phyloP scores from a whole-genome alignment of 2,329 filamentous ascomycete genomes.

The Epichloe uncinata region DNA sequence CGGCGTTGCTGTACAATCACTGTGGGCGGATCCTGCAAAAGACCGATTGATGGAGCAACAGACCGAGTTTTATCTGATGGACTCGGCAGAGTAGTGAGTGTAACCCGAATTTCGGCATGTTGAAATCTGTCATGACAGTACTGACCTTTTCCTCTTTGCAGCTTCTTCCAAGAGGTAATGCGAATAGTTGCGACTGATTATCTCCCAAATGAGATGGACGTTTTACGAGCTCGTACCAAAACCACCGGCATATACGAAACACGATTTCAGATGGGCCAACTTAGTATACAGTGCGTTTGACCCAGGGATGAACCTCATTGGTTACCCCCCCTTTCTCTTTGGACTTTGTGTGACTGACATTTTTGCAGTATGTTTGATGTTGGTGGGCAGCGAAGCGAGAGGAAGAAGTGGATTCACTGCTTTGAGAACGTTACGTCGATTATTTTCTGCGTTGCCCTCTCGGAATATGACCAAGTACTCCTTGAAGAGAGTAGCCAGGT shows the following conservation, averaged over 20 bases:
- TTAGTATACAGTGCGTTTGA: slow-evolving; percentile 84
- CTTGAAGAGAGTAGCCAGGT: slow-evolving; percentile 96
- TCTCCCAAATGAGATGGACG: slow-evolving; percentile 86
- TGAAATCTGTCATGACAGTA: neutral
- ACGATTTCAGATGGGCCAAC: slow-evolving; percentile 92
- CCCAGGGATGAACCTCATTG: neutral
- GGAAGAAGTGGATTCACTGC: slow-evolving; percentile 99
- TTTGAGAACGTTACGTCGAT: slow-evolving; percentile 99
- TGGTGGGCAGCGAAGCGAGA: slow-evolving; percentile 88
- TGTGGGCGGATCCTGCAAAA: slow-evolving; percentile 80
- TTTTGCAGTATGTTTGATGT: slow-evolving; percentile 89
- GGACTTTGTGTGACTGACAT: slow-evolving; percentile 9
- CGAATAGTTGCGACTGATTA: slow-evolving; percentile 78
- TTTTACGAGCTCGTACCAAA: slow-evolving; percentile 89
- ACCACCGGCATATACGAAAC: slow-evolving; percentile 99
- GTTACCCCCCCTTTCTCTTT: neutral
- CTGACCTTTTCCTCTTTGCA: slow-evolving; percentile 23
- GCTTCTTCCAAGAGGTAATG: slow-evolving; percentile 88
- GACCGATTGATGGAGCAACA: slow-evolving; percentile 79
- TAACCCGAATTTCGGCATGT: neutral
- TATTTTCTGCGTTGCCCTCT: slow-evolving; percentile 96
- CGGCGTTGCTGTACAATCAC: slow-evolving; percentile 65
- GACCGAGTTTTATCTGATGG: slow-evolving; percentile 98
- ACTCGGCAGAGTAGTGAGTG: slow-evolving; percentile 91
- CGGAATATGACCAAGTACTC: slow-evolving; percentile 95